A percentile compares a stretch with the other conserved stretches of the same genome.
These are phyloP conservation scores for Myxozyma geophila DNA, from an alignment of 805 yeast genomes.

Conservation along the genomic window DNA sequence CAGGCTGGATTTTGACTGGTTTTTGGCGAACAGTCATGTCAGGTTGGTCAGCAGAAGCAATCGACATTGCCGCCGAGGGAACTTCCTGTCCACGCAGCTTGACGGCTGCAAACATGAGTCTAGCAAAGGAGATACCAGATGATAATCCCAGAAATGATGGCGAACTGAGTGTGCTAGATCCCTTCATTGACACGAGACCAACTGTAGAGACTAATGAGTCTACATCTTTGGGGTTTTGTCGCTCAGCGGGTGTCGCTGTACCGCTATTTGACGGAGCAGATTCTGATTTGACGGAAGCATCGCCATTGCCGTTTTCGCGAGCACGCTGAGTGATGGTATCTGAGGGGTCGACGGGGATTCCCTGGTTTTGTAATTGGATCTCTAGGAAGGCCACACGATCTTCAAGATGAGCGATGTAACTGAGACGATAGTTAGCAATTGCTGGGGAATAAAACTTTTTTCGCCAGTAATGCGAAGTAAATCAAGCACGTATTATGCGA, in stretches of 20 bases:
- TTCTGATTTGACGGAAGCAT: constrained; percentile 4
- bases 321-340: constrained; percentile 21
- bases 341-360: constrained; percentile 43
- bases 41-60: constrained; percentile 34
- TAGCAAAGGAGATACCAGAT: constrained; percentile 71
- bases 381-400: constrained; percentile 65
- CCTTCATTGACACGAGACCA: constrained; percentile 41
- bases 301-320: neutral
- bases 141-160: constrained; percentile 43
- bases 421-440: neutral
- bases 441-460: neutral
- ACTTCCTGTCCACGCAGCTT: constrained; percentile 49
- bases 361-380: constrained; percentile 51
- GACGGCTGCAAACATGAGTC: constrained; percentile 76
- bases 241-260: neutral
- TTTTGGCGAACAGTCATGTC: constrained; percentile 38
- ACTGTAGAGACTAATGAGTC: constrained; percentile 40
- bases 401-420: constrained; percentile 71
- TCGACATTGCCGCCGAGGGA: constrained; percentile 35
- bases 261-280: constrained; percentile 2
- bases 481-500: no score
- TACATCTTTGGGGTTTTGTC: constrained; percentile 31
- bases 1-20: constrained; percentile 45
- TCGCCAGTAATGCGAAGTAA: neutral
- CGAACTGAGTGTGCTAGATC: constrained; percentile 36